Evolutionary conservation across 345 rosid genomes (phyloP).

Genomic region (Stellera chamaejasme): DNA sequence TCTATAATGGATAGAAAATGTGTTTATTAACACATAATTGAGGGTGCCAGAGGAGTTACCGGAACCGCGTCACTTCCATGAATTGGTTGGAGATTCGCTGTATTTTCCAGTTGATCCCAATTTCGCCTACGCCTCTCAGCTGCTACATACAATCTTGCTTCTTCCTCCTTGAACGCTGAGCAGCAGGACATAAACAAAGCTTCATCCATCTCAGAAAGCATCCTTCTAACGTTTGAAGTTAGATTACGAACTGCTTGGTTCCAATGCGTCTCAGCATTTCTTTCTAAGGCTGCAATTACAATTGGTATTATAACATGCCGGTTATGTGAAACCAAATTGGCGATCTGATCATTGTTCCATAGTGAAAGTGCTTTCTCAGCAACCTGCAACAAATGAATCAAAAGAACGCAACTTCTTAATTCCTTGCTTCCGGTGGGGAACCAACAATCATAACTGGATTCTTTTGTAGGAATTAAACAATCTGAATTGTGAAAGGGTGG

Average conservation of each 20-base stretch:
- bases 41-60: slow-evolving; percentile 45
- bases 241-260: slow-evolving; percentile 72
- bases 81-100: slow-evolving; percentile 63
- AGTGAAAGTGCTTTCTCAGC: slow-evolving; percentile 83
- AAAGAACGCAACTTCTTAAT: not conserved
- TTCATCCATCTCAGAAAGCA: slow-evolving; percentile 83
- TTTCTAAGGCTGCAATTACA: slow-evolving; percentile 65
- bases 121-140: slow-evolving; percentile 54
- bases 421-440: no score
- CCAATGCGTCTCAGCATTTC: slow-evolving; percentile 69
- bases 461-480: no score
- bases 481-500: no score
- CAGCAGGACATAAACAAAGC: slow-evolving; percentile 55
- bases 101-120: slow-evolving; percentile 56
- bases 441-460: no score
- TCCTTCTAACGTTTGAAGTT: slow-evolving; percentile 52
- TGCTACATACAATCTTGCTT: slow-evolving; percentile 32
- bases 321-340: slow-evolving; percentile 59
- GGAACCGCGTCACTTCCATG: slow-evolving; percentile 57
- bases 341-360: slow-evolving; percentile 93
- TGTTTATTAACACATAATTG: slow-evolving; percentile 33
- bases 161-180: slow-evolving; percentile 45
- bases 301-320: slow-evolving; percentile 58
- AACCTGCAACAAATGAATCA: slow-evolving; percentile 40
- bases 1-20: no score